These are phyloP conservation scores for Acer saccharum DNA, from an alignment of 345 rosid species.

Conservation along the genomic window DNA sequence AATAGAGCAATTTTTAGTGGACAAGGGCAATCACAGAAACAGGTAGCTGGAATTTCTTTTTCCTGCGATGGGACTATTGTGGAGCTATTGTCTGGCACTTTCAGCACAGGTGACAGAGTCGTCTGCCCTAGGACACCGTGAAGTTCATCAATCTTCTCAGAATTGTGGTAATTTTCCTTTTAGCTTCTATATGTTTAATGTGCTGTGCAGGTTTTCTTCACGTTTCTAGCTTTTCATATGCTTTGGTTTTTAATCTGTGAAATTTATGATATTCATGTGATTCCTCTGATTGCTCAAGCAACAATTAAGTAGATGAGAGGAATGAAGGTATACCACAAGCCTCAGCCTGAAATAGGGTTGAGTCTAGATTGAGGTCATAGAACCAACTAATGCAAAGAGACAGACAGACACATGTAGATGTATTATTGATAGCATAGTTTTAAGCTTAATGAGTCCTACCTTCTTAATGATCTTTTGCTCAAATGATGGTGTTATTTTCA, in stretches of 20 bases:
- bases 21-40: slow-evolving; percentile 30
- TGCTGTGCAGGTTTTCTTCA: not conserved
- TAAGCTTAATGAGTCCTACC: not conserved
- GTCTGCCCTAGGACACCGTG: not conserved
- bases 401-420: not conserved
- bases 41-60: slow-evolving; percentile 22
- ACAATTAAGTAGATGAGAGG: not conserved
- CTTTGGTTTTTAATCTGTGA: not conserved
- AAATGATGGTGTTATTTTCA: not conserved
- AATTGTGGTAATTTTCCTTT: slow-evolving; percentile 14
- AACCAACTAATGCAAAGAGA: not conserved
- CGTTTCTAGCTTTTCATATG: not conserved
- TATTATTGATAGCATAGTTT: not conserved
- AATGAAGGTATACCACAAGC: not conserved
- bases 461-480: not conserved
- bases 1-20: slow-evolving; percentile 63
- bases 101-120: not conserved
- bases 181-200: not conserved
- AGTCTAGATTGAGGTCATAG: not conserved
- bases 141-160: not conserved
- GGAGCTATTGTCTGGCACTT: not conserved
- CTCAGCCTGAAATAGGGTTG: not conserved
- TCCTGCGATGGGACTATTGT: not conserved
- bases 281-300: not conserved
- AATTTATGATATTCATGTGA: not conserved